Base-by-base conservation (phyloP, 163 green algal genomes). In the Scenedesmus sp. region DNA sequence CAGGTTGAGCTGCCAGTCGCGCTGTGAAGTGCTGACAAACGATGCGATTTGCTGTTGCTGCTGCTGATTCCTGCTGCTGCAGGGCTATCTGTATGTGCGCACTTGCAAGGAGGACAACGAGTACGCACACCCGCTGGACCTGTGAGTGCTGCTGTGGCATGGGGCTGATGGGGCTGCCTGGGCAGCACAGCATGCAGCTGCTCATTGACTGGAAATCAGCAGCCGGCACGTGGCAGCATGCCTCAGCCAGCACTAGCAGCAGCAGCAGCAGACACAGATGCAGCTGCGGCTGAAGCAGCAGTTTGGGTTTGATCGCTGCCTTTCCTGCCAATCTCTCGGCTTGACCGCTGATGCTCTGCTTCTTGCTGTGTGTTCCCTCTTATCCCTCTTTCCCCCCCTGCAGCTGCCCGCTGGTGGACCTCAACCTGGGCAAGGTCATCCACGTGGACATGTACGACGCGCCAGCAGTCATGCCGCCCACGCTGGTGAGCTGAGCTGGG, bases 361-460 rank as follows among this genome's bases (percentile, higher is more conserved):
- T n/a, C n/a, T n/a, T n/a, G n/a, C n/a, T n/a, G n/a, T n/a, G n/a
- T n/a, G n/a, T n/a, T n/a, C n/a, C n/a, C n/a, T n/a, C n/a, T n/a
- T n/a, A n/a, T n/a, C n/a, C n/a, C n/a, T 73, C 3, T 5, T 73
- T 10, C 64, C 0, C 2, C 26, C 16, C 15, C 26, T 76, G 16
- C 59, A 79, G 70, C 23, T 79, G 81, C 79, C 90, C 90, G 1
- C 77, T 93, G 76, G 90, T 93, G 2, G 90, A 93, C 60, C 76
- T 93, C 9, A 93, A 93, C 62, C 59, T 86, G 34, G 90, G 86
- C 85, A 93, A 93, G 86, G 87, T 94, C 8, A 60, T 94, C 6
- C 92, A 94, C 56, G 87, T 94, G 52, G 92, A 94, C 88, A 94
- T 94, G 92, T 91, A 91, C 56, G 86, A 91, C 56, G 52, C 89